Base-by-base conservation (phyloP, 225 moss, liverwort and hornwort species). In the Pleurozium schreberi region DNA sequence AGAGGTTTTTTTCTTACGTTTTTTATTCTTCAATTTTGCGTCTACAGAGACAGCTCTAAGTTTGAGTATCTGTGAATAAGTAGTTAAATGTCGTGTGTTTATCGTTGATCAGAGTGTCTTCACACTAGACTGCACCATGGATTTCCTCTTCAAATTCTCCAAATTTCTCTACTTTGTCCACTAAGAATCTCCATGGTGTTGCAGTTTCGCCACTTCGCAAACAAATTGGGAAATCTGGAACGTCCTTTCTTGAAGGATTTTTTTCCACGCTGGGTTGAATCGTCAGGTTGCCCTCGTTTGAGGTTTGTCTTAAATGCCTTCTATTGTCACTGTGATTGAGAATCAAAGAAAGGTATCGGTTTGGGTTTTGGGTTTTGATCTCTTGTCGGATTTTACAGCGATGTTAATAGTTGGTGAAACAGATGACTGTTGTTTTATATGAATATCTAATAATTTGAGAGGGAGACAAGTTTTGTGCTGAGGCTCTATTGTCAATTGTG, bases 231-330 rank as follows among this genome's bases (percentile, higher is more conserved):
- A 64, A 99, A 99, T 93, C 87, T 99, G 84, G 98, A 99, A 91
- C 96, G 98, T 53, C 98, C 98, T 25, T 99, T 96, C 70, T 88
- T 99, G 92, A 99, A 99, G 90, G 98, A 99, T 87, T 99, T 99
- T 90, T 97, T 99, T 80, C 98, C 98, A 81, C 98, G 98, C 77
- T 99, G 98, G 98, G 98, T 99, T 88, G 98, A 99, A 94, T 96
- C 98, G 83, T 96, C 97, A 80, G 98, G 98, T 57, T 99, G 98
- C 93, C 98, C 98, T 84, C 96, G 96, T 66, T 92, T 99, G 90
- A 96, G 96, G 98, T 98, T 93, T 83, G 93, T 90, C 80, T 87
- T 45, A 43, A 84, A 66, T 74, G 82, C 89, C 89, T 84, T 85
- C 33, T 70, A 66, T 91, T 74, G 62, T 62, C 81, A 75, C 73